Evolutionary conservation across 768 basidiomycete species (phyloP).

Genomic region (Daedaleopsis nitida): DNA sequence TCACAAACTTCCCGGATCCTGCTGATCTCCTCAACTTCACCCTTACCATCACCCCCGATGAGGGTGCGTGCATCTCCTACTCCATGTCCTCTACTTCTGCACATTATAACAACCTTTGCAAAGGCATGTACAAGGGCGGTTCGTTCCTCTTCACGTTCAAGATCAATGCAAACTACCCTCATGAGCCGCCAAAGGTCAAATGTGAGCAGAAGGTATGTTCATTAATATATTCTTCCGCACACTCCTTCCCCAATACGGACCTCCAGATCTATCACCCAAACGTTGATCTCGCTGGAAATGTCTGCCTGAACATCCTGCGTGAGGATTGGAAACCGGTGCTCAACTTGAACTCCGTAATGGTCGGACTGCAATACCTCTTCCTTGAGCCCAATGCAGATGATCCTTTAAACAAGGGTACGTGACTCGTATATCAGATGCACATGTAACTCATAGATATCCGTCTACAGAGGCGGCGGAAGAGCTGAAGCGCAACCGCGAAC

Average conservation of each 20-base stretch:
- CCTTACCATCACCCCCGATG: conserved; percentile 94
- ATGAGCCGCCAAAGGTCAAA: conserved; percentile 99
- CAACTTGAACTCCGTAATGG: conserved; percentile 97
- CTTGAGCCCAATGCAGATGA: conserved; percentile 98
- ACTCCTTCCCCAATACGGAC: neutral
- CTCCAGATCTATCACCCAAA: conserved; percentile 97
- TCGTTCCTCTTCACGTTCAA: conserved; percentile 91
- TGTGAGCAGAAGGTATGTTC: conserved; percentile 85
- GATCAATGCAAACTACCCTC: conserved; percentile 98
- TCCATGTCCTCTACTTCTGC: neutral
- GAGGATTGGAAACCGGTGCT: conserved; percentile 99
- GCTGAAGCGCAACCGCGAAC: conserved; percentile 83
- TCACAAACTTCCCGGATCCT: conserved; percentile 91
- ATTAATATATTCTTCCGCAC: neutral
- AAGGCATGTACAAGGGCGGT: conserved; percentile 99
- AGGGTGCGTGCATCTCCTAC: conserved; percentile 58
- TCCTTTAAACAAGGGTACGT: conserved; percentile 94
- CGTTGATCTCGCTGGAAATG: conserved; percentile 96
- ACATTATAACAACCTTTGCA: neutral
- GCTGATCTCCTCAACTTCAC: conserved; percentile 95
- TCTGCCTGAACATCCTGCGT: conserved; percentile 96
- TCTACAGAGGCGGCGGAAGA: conserved; percentile 93
- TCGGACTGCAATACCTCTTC: conserved; percentile 97
- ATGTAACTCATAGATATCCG: conserved; percentile 11
- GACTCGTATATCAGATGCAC: neutral